Evolutionary conservation across 352 stramenopile species (phyloP), one percentile per base, ranked within the genome.

Genomic region (Phytophthora ramorum): DNA sequence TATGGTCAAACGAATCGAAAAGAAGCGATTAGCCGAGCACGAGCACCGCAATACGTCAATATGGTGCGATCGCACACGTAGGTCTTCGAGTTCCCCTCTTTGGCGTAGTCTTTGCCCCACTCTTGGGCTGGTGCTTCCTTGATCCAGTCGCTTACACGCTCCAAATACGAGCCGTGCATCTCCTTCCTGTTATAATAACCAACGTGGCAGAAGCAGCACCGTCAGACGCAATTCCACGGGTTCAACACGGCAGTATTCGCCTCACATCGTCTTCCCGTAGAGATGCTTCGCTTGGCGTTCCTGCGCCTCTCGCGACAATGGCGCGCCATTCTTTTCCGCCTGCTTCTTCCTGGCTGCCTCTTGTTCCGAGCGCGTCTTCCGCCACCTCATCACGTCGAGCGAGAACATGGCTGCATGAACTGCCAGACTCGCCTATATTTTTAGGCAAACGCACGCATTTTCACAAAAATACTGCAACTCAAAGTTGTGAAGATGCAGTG

Each of bases 101-200:
- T 83, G 45, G 72, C 76, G 66, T 92, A 92, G 55, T 73, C 50
- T 55, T 69, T 74, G 52, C 66, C 67, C 84, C 84, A 92, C 4
- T 87, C 49, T 34, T 83, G 66, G 7, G 44, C 35, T 5, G 80
- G 65, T 2, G 70, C 76, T 17, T 74, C 64, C 45, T 81, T 73
- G 43, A 81, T 69, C 79, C 83, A 90, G 47, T 79, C 69, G 24
- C 63, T 63, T 24, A 91, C 84, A 38, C 84, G 84, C 26, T 86
- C 59, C 8, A 86, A 37, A 60, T 92, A 92, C 55, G 73, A 77
- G 19, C 64, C 73, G 66, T 90, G 78, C 81, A 92, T 92, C 63
- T 90, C 81, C 43, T 89, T 73, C 34, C 81, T 92, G 7, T 24
- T 24, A 34, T 2, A 34, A 12, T 12, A 12, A 10, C 28, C 28